These are phyloP conservation scores for Fennellomyces sp. DNA, from an alignment of 371 early-diverging fungal genomes.

Conservation along the genomic window DNA sequence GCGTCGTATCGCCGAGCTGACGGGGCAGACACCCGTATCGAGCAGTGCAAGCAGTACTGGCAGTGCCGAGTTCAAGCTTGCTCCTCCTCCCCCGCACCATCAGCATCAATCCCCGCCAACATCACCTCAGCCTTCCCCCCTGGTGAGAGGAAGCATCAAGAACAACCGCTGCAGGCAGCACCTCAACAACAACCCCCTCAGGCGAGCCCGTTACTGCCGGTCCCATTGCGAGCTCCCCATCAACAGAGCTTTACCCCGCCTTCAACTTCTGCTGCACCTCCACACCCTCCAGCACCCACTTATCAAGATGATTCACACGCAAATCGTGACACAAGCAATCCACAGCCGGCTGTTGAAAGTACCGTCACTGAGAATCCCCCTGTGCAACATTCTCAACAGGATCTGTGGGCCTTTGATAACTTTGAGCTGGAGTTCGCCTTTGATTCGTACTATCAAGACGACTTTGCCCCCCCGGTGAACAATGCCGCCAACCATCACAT, in stretches of 20 bases:
- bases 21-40: slow-evolving; percentile 11
- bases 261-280: neutral
- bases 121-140: neutral
- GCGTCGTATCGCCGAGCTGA: slow-evolving; percentile 12
- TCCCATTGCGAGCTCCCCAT: slow-evolving; percentile 6
- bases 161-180: neutral
- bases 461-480: slow-evolving; percentile 22
- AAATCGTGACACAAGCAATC: neutral
- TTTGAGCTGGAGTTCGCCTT: slow-evolving; percentile 24
- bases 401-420: slow-evolving; percentile 16
- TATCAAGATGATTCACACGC: slow-evolving; percentile 4
- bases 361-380: neutral
- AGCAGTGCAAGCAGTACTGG: slow-evolving; percentile 1
- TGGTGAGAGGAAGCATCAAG: neutral
- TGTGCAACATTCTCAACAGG: neutral
- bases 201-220: slow-evolving; percentile 7
- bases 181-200: neutral
- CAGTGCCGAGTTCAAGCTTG: slow-evolving; percentile 3
- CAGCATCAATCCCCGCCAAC: slow-evolving; percentile 11
- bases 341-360: neutral
- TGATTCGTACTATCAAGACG: slow-evolving; percentile 39
- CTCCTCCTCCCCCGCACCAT: slow-evolving; percentile 4
- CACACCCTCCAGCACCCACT: neutral
- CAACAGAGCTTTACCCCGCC: slow-evolving; percentile 4
- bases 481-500: slow-evolving; percentile 5